Evolutionary conservation across 164 flowering plant species (phyloP).

Genomic region (Stephania yunnanensis): DNA sequence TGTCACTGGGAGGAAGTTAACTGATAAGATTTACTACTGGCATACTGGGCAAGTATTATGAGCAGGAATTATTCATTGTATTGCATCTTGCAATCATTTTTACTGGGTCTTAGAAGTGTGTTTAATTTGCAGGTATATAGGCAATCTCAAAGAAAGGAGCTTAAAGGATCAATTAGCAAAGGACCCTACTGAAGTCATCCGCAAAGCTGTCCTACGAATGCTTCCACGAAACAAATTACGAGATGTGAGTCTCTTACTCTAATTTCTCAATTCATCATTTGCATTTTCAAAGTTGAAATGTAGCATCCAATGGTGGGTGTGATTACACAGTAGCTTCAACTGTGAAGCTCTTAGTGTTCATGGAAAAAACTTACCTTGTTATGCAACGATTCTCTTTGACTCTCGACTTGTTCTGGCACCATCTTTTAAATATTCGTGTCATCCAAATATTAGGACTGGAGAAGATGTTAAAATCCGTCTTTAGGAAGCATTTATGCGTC

Average conservation of each 20-base stretch:
- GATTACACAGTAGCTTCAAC: neutral
- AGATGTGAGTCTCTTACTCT: conserved; percentile 52
- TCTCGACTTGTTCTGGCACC: neutral
- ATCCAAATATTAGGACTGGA: neutral
- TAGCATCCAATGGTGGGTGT: no score
- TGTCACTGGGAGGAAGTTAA: conserved; percentile 85
- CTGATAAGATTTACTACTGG: conserved; percentile 71
- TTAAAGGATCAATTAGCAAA: conserved; percentile 83
- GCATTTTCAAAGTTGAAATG: no score
- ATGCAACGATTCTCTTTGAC: neutral
- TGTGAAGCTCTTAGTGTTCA: neutral
- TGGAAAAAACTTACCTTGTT: neutral
- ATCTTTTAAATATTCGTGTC: neutral
- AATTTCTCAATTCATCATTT: neutral
- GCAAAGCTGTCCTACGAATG: conserved; percentile 92
- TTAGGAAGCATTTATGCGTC: neutral
- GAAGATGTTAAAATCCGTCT: no score
- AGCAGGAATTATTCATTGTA: neutral
- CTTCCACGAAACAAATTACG: conserved; percentile 94
- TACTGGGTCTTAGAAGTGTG: conserved; percentile 6
- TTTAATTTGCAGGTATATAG: conserved; percentile 53
- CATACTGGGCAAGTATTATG: conserved; percentile 82
- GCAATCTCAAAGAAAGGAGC: conserved; percentile 84
- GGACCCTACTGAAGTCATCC: conserved; percentile 95
- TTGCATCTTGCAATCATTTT: conserved; percentile 4